Base-by-base conservation (phyloP, 2,329 filamentous ascomycete genomes). In the Ceratocystis alfenasii region DNA sequence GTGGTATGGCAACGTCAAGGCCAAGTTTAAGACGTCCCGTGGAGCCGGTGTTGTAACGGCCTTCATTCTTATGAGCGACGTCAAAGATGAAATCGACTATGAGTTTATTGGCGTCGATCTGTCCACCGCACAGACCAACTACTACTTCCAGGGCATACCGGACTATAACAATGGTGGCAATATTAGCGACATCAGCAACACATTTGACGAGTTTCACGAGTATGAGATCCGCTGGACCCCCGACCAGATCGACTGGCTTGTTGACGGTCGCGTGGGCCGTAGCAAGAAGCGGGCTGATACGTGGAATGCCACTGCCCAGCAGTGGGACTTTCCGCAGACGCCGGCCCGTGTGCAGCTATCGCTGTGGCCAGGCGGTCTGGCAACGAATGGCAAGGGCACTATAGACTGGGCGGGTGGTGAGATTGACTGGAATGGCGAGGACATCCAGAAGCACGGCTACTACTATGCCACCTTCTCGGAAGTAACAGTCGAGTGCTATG, bases 41-140 rank as follows among this genome's bases (percentile, higher is more conserved):
- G 92, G 91, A 67, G 78, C 80, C 59, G 94, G 94, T 80, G 94
- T 99, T 25, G 88, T 99, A n/a, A 95, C 91, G 1, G 93, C 91
- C 36, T 99, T 99, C 74, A 99, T 99, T 74, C 80, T 97, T 73
- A 85, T 96, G 76, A 92, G 89, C 45, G 93, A 97, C 72, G 88
- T 95, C 73, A 95, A 96, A 81, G 94, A 99, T 73, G 94, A 99
- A 77, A 96, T 99, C 72, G 94, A 99, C 78, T 97, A 90, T 74
- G 94, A 99, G 75, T 97, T 88, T 74, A 83, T 99, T 65, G 94
- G 94, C 70, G 83, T 83, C 57, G 89, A 96, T 72, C 79, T 95
- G 69, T 73, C 79, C 60, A 83, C 81, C 69, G 89, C 88, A 20
- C 92, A 99, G 79, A 94, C 91, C 74, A 99, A 99, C 79, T 99